Conservation (phyloP, 805 yeast genomes). For the Pichia membranifaciens region DNA sequence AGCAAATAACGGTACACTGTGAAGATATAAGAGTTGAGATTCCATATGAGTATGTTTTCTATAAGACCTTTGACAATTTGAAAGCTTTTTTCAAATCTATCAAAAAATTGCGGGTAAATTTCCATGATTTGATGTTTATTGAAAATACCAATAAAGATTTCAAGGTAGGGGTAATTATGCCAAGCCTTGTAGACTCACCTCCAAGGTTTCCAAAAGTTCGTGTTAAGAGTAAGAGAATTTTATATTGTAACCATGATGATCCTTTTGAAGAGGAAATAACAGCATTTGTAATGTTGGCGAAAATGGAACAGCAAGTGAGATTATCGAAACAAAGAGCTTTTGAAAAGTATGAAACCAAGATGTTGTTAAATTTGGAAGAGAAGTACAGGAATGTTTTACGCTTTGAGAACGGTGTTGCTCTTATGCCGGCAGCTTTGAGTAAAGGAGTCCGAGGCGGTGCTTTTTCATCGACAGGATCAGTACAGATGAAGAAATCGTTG, state of each 20-base stretch:
- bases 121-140: conserved; percentile 21
- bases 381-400: conserved; percentile 25
- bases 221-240: conserved; percentile 48
- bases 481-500: conserved; percentile 4
- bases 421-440: conserved; percentile 7
- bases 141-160: conserved; percentile 24
- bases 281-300: conserved; percentile 59
- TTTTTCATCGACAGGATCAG: neutral
- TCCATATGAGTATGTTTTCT: conserved; percentile 74
- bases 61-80: conserved; percentile 74
- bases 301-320: conserved; percentile 58
- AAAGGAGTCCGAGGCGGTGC: neutral
- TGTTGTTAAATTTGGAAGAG: conserved; percentile 26
- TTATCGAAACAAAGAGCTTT: conserved; percentile 37
- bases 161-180: conserved; percentile 28
- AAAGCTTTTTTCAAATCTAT: conserved; percentile 66
- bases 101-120: conserved; percentile 42
- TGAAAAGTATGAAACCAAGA: conserved; percentile 17
- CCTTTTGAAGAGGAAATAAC: conserved; percentile 78
- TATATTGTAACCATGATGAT: conserved; percentile 76
- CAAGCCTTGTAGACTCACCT: conserved; percentile 34
- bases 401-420: conserved; percentile 16
- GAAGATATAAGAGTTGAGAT: conserved; percentile 34
- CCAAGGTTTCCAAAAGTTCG: conserved; percentile 50
- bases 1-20: conserved; percentile 15